A percentile compares a stretch with the other conserved stretches of the same genome.
Evolutionary conservation across 78 protist genomes (phyloP).

Genomic region (Creolimax fragrantissima): DNA sequence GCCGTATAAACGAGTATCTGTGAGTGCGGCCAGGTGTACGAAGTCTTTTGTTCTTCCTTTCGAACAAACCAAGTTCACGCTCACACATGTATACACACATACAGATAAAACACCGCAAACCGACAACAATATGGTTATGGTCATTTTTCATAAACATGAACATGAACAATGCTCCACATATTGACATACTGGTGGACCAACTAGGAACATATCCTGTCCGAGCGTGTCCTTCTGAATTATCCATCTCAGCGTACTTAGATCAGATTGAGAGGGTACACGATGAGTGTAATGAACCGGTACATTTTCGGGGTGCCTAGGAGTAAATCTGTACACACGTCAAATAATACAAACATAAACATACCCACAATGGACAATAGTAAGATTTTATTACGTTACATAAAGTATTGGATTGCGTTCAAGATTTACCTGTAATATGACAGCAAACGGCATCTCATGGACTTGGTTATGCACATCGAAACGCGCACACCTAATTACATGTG

Average conservation of each 20-base stretch:
- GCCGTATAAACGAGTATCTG: background rate
- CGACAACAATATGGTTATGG: background rate
- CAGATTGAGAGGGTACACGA: background rate
- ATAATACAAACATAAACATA: background rate
- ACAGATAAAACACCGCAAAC: background rate
- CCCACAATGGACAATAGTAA: background rate
- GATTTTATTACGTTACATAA: background rate
- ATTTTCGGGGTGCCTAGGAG: background rate
- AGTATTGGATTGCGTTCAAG: background rate
- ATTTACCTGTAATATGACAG: background rate
- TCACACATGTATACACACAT: too few relatives aligned
- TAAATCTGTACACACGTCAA: background rate
- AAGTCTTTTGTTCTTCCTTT: too few relatives aligned
- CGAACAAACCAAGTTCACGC: too few relatives aligned
- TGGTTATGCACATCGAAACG: background rate
- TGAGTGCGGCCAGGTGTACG: too few relatives aligned
- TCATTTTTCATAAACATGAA: background rate
- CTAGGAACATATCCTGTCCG: conserved; percentile 55
- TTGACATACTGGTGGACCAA: conserved; percentile 46
- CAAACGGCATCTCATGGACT: background rate
- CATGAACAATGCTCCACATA: background rate
- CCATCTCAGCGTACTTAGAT: background rate
- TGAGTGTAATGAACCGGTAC: background rate
- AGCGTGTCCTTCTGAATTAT: background rate
- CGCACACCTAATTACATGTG: background rate